These are phyloP conservation scores for Entophlyctis luteolus DNA, from an alignment of 192 early-diverging fungal species.

Conservation along the genomic window DNA sequence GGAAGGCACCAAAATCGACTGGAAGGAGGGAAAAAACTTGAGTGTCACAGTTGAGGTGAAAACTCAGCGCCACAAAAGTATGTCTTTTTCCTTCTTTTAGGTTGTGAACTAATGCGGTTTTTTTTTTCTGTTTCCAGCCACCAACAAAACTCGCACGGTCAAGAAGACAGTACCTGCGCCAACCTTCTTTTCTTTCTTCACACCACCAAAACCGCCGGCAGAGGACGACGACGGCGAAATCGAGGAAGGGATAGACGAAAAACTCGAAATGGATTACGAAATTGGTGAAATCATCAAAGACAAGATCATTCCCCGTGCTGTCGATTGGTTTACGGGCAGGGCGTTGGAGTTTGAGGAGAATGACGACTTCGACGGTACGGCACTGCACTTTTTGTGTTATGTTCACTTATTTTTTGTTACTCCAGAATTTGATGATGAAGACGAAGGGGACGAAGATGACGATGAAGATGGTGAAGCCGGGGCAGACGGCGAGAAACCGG, in stretches of 20 bases:
- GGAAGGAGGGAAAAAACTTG: conserved; percentile 97
- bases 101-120: neutral
- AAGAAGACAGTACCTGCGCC: conserved; percentile 94
- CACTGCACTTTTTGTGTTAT: neutral
- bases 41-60: conserved; percentile 91
- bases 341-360: conserved; percentile 79
- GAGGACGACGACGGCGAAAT: conserved; percentile 76
- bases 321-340: conserved; percentile 99
- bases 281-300: conserved; percentile 98
- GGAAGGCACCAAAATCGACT: conserved; percentile 84
- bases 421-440: conserved; percentile 60
- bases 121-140: conserved; percentile 43
- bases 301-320: conserved; percentile 88
- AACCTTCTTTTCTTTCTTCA: conserved; percentile 98
- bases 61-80: conserved; percentile 97
- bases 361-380: conserved; percentile 46
- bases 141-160: conserved; percentile 96
- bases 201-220: conserved; percentile 58
- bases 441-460: conserved; percentile 67
- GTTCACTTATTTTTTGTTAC: conserved; percentile 18
- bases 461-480: conserved; percentile 53
- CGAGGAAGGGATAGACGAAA: conserved; percentile 73
- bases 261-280: conserved; percentile 92
- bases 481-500: conserved; percentile 16
- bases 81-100: neutral